phyloP scores from a whole-genome alignment of 495 filamentous ascomycete genomes.

The Aspergillus ellipticus region DNA sequence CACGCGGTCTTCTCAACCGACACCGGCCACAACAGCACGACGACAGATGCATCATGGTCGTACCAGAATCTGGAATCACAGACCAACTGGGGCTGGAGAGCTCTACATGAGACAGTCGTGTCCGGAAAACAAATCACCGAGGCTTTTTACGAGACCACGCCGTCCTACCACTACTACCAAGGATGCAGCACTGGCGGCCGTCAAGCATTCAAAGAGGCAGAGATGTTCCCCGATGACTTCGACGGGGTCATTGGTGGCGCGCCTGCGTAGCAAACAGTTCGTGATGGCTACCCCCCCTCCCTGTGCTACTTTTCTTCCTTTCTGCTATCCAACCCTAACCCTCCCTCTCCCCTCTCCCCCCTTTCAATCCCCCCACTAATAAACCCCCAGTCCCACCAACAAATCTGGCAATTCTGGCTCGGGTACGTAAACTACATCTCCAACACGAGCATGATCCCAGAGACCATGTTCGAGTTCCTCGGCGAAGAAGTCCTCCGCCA shows the following conservation, averaged over 20 bases:
- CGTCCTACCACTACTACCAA: conserved; percentile 50
- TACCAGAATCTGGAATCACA: conserved; percentile 34
- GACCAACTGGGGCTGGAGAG: conserved; percentile 19
- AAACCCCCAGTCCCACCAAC: no score
- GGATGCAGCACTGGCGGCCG: conserved; percentile 59
- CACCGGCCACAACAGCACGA: conserved; percentile 47
- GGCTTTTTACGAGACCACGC: conserved; percentile 40
- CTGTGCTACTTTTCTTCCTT: no score
- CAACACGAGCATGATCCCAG: not conserved
- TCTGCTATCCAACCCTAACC: no score
- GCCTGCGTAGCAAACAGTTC: not conserved
- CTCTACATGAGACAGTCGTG: conserved; percentile 14
- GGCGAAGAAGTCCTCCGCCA: not conserved
- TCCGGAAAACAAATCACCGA: conserved; percentile 29
- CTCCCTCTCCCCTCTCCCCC: not conserved
- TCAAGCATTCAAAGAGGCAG: conserved; percentile 51
- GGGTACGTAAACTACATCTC: no score
- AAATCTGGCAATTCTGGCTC: no score
- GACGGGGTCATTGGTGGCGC: conserved; percentile 1
- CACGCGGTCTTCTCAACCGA: conserved; percentile 53
- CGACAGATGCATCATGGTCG: conserved; percentile 34
- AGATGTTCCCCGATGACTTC: conserved; percentile 47
- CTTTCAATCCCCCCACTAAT: no score
- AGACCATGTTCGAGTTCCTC: not conserved
- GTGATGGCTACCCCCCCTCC: no score